Evolutionary conservation across 2,329 filamentous ascomycete genomes (phyloP), one percentile per base, ranked within the genome.

Genomic region (Thielaviopsis populi): DNA sequence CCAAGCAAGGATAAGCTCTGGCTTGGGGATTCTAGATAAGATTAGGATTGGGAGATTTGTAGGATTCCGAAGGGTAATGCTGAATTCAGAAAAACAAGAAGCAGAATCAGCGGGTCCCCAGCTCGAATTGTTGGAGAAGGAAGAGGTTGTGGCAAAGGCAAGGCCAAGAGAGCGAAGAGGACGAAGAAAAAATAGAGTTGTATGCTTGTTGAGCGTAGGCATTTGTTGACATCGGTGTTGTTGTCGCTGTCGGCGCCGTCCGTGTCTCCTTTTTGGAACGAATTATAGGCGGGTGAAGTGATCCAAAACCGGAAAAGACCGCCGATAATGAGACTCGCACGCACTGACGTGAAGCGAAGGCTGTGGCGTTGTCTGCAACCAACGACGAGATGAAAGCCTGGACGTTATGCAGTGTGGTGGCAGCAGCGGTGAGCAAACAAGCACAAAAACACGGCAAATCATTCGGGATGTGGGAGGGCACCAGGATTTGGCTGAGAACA

Each of bases 381-480:
- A 56, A 54, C 4, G 17, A 56, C 24, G n/a, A 56, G 50, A 56
- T 6, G 15, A 37, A 33, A 27, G 53, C 24, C 19, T 33, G 27
- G 27, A 33, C 53, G 53, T 19, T 56, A 56, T 56, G n/a, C 30
- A 37, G 27, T 30, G 53, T 33, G 53, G 17, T 56, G 8, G 53
- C 17, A 33, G 53, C 53, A 56, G 53, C 53, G 27, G 53, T 56
- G 53, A 56, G 13, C 53, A 56, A 56, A 56, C 27, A 37, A 56
- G 24, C 53, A 56, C n/a, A 56, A 33, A 56, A n/a, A 33, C 53
- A 37, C 53, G 17, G 30, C 24, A 56, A 56, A 33, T 37, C 53
- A 56, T 33, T 56, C 53, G 17, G 46, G 19, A 50, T 13, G 46
- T 43, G n/a, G 33, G 15, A 19, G n/a, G 37, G 59, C 42, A n/a